Evolutionary conservation across 2,329 filamentous ascomycete genomes (phyloP), one percentile per base, ranked within the genome.

Genomic region (Trichothecium roseum): DNA sequence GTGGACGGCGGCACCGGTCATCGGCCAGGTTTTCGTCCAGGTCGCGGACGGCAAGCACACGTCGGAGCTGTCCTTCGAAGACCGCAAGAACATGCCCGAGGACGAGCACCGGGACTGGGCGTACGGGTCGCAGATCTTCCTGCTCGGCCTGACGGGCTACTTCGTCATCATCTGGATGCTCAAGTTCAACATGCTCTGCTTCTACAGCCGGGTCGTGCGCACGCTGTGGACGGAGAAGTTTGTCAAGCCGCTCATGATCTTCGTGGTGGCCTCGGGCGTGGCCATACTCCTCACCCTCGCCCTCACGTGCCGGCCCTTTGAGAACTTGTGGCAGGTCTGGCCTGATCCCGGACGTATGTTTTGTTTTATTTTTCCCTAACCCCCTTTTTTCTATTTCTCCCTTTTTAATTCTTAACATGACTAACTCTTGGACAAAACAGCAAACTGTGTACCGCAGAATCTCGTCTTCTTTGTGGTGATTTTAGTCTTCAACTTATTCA

Each of bases 101-200:
- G 46, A 46, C 3, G 47, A 57, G 13, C 46, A 48, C 2, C 36
- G 36, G 8, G 37, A 45, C 5, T 56, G 54, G 44, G 40, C 42
- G 1, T 56, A 40, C 37, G 57, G 55, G 1, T 54, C 59, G 0
- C 49, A 62, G 32, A 51, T 52, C 31, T 63, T 61, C 35, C 44
- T 58, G 15, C 43, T 54, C 2, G 59, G 57, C 2, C 45, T 56
- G 26, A 44, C 45, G 9, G 49, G 47, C 2, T 62, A 63, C 9
- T 46, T 53, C 9, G 40, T 52, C 10, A 51, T 61, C 18, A 45
- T 63, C 4, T 63, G 59, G 60, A 52, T 45, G 0, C 43, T 63
- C 35, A 63, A 62, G 38, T 45, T 63, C 22, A 60, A 59, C 43
- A 62, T 63, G 56, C 35, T 62, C 14, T 62, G 55, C 38, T 54